These are phyloP conservation scores for Sarocladiaceae sp. DNA, from an alignment of 2,329 filamentous ascomycete species.

Conservation along the genomic window DNA sequence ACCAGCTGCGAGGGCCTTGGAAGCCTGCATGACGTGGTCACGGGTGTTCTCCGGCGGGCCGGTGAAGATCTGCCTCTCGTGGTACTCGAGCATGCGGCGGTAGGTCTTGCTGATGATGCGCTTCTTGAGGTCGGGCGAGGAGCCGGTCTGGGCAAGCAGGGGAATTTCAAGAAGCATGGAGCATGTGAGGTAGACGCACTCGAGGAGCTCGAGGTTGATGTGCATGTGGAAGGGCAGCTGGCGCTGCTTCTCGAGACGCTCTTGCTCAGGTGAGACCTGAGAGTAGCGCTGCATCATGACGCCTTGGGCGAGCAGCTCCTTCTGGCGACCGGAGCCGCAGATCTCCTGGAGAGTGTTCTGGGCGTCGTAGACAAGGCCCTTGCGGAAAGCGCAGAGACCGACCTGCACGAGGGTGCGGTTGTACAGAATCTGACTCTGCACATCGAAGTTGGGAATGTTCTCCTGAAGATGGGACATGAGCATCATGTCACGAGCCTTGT, in stretches of 20 bases:
- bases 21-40: slow-evolving; percentile 98
- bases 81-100: slow-evolving; percentile 97
- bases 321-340: slow-evolving; percentile 93
- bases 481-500: slow-evolving; percentile 97
- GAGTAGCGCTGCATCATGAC: slow-evolving; percentile 97
- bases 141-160: slow-evolving; percentile 91
- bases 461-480: slow-evolving; percentile 99
- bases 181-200: slow-evolving; percentile 97
- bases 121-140: slow-evolving; percentile 94
- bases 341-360: slow-evolving; percentile 98
- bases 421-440: slow-evolving; percentile 96
- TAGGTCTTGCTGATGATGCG: slow-evolving; percentile 99
- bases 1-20: slow-evolving; percentile 90
- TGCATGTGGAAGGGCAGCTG: slow-evolving; percentile 99
- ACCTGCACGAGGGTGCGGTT: slow-evolving; percentile 97
- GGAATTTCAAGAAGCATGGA: slow-evolving; percentile 99
- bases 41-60: slow-evolving; percentile 97
- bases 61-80: slow-evolving; percentile 98
- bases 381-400: slow-evolving; percentile 95
- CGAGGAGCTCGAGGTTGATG: slow-evolving; percentile 96
- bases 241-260: slow-evolving; percentile 92
- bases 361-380: slow-evolving; percentile 92
- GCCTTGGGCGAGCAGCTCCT: slow-evolving; percentile 95
- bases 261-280: slow-evolving; percentile 94
- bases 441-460: slow-evolving; percentile 92